phyloP scores from a whole-genome alignment of 192 early-diverging fungal genomes.

The Coemansia sp. region DNA sequence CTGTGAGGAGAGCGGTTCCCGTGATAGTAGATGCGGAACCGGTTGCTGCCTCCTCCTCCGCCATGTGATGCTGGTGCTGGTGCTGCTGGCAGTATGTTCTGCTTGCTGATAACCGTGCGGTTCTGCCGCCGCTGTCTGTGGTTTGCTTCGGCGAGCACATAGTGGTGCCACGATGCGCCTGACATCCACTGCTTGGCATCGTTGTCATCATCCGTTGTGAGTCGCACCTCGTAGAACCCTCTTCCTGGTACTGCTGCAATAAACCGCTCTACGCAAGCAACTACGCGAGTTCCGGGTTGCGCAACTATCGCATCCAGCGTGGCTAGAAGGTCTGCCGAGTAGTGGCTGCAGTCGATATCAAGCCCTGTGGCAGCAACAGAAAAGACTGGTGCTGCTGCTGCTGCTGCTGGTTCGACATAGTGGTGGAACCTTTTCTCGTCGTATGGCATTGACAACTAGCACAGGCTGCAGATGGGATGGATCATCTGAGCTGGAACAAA shows the following conservation, averaged over 20 bases:
- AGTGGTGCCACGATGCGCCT: conserved; percentile 16
- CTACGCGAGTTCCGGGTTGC: neutral
- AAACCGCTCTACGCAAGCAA: conserved; percentile 16
- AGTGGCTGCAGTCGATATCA: conserved; percentile 12
- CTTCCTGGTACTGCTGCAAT: neutral
- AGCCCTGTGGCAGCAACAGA: neutral
- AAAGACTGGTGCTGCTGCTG: neutral
- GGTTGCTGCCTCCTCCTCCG: neutral
- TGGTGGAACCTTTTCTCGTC: neutral
- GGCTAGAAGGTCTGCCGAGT: conserved; percentile 8
- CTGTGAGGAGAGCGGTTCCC: neutral
- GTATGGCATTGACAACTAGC: no score
- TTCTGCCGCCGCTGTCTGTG: conserved; percentile 3
- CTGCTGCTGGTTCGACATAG: neutral
- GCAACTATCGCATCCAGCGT: conserved; percentile 6
- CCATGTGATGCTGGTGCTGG: neutral
- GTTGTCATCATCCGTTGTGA: conserved; percentile 9
- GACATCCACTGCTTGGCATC: neutral
- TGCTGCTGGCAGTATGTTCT: conserved; percentile 18
- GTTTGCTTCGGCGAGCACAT: conserved; percentile 11
- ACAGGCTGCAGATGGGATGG: no score
- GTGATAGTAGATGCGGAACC: neutral
- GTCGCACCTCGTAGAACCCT: conserved; percentile 13
- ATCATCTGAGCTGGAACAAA: no score
- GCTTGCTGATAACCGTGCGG: neutral